These are phyloP conservation scores for Neofusicoccum cordaticola DNA, from an alignment of 2,329 filamentous ascomycete genomes.

Conservation along the genomic window DNA sequence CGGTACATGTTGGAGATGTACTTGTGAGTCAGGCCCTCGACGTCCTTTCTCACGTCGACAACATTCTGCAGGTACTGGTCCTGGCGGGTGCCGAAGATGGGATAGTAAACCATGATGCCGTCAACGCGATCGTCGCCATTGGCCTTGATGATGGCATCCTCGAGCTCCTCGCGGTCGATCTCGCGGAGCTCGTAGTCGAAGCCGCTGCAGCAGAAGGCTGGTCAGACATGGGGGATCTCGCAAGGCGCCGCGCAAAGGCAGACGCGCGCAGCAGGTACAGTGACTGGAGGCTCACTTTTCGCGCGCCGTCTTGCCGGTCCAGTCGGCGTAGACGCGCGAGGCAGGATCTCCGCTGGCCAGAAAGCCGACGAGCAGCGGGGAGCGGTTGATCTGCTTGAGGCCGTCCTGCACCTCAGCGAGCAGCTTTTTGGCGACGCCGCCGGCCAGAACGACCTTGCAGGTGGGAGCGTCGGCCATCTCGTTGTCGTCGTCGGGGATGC, in stretches of 20 bases:
- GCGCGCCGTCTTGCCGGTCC: slow-evolving; percentile 92
- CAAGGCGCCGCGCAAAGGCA: not conserved
- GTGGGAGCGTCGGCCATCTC: slow-evolving; percentile 40
- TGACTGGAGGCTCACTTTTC: slow-evolving; percentile 71
- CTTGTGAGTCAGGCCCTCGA: slow-evolving; percentile 89
- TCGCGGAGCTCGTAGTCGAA: slow-evolving; percentile 84
- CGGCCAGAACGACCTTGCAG: slow-evolving; percentile 91
- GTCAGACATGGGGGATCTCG: slow-evolving; percentile 8
- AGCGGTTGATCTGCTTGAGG: slow-evolving; percentile 66
- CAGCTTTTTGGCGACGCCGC: slow-evolving; percentile 79
- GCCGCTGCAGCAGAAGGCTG: slow-evolving; percentile 50
- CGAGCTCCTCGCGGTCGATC: slow-evolving; percentile 82
- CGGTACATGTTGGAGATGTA: slow-evolving; percentile 99
- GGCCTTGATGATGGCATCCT: slow-evolving; percentile 81
- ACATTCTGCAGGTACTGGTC: slow-evolving; percentile 97
- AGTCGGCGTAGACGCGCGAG: slow-evolving; percentile 90
- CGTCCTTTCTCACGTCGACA: slow-evolving; percentile 85
- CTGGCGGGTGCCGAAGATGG: slow-evolving; percentile 86
- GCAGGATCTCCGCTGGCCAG: slow-evolving; percentile 89
- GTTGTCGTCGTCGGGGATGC: not conserved
- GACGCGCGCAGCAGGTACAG: not conserved
- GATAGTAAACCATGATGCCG: slow-evolving; percentile 97
- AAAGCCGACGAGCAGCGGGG: slow-evolving; percentile 84
- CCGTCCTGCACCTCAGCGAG: slow-evolving; percentile 75
- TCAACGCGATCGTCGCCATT: slow-evolving; percentile 77